Percentiles rank a stretch among this genome's conserved stretches.
These are phyloP conservation scores for Phlebopus sp. DNA, from an alignment of 1,284 basidiomycete species.

Conservation along the genomic window DNA sequence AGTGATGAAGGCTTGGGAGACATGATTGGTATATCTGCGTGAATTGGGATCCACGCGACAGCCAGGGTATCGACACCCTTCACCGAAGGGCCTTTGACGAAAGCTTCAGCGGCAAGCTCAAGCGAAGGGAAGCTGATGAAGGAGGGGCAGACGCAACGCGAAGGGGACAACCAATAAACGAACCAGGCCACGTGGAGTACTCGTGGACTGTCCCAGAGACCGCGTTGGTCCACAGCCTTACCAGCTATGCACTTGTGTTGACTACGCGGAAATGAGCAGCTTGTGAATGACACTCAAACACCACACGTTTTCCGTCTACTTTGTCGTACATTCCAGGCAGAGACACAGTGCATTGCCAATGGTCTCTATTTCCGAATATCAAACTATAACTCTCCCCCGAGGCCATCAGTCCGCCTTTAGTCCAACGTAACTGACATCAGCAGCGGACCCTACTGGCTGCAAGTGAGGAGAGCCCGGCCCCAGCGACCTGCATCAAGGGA, in stretches of 20 bases:
- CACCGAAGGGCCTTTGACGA: conserved; percentile 5
- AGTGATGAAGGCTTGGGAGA: conserved; percentile 8
- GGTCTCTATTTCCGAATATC: conserved; percentile 3
- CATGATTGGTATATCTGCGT: conserved; percentile 1
- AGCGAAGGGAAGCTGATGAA: not conserved
- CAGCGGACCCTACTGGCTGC: conserved; percentile 24
- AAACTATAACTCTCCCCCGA: not conserved
- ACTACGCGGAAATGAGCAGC: no score
- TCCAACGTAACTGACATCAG: conserved; percentile 18
- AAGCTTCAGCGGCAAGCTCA: conserved; percentile 1
- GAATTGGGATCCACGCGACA: conserved; percentile 5
- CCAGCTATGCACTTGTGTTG: no score
- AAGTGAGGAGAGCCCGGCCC: conserved; percentile 33
- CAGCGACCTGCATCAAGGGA: conserved; percentile 19
- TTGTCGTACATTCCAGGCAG: not conserved
- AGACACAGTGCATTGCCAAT: not conserved
- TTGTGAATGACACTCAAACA: no score
- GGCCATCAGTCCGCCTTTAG: conserved; percentile 22
- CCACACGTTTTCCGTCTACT: no score
- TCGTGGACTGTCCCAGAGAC: conserved; percentile 8
- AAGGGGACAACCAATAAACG: conserved; percentile 7
- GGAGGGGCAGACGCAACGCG: not conserved
- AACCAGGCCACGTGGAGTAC: conserved; percentile 17
- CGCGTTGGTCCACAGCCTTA: not conserved
- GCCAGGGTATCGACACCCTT: conserved; percentile 14